Conservation (phyloP, 2,329 filamentous ascomycete species). For the Xylariaceae sp. region DNA sequence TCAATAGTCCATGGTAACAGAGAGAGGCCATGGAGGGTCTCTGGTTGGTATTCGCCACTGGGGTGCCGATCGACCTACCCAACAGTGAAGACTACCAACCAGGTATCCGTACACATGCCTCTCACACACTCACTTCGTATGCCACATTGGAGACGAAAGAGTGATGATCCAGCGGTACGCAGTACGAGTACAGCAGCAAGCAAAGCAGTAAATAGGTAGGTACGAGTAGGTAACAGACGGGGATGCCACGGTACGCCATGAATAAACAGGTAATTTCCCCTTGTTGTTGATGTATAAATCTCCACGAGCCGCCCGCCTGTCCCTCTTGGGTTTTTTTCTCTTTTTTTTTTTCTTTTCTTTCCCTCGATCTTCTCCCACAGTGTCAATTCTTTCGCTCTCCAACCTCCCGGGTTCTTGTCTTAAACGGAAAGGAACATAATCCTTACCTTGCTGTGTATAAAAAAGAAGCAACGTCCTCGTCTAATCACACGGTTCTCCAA, state of each 20-base stretch:
- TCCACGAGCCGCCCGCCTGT: neutral
- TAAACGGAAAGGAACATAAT: neutral
- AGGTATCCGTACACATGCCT: neutral
- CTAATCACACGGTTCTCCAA: neutral
- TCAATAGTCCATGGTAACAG: neutral
- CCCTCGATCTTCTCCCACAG: conserved; percentile 6
- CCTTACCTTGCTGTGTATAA: conserved; percentile 9
- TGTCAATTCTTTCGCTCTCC: conserved; percentile 1
- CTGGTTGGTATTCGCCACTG: neutral
- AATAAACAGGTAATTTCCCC: neutral
- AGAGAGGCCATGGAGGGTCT: neutral
- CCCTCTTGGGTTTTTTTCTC: neutral
- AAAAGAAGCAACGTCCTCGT: conserved; percentile 4
- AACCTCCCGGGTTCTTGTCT: neutral
- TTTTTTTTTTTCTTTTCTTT: neutral
- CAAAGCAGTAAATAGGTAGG: too few relatives aligned
- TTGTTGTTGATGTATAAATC: conserved; percentile 1
- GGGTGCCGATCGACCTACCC: neutral
- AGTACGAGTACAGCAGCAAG: too few relatives aligned
- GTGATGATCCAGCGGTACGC: too few relatives aligned
- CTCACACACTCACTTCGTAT: too few relatives aligned
- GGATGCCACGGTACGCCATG: too few relatives aligned
- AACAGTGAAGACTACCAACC: neutral
- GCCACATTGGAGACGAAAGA: too few relatives aligned
- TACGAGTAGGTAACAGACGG: too few relatives aligned